phyloP scores from a whole-genome alignment of 2,329 filamentous ascomycete genomes.

The Phyllosticta citribraziliensis region DNA sequence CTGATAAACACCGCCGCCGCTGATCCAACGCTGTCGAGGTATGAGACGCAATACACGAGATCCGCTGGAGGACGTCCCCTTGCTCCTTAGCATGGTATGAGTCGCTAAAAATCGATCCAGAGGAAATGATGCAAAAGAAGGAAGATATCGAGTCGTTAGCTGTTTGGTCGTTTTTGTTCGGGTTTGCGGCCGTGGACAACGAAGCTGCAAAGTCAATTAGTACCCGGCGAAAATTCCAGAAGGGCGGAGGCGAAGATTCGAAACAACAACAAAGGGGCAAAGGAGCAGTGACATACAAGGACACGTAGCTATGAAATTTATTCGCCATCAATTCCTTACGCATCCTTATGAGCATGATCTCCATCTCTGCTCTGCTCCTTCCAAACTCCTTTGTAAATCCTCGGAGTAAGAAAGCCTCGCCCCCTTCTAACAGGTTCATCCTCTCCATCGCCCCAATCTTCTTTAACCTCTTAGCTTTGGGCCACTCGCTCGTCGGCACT shows the following conservation, averaged over 20 bases:
- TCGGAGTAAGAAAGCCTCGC: slow-evolving; percentile 3
- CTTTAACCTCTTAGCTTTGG: slow-evolving; percentile 3
- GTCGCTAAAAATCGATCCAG: neutral
- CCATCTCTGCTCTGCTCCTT: slow-evolving; percentile 3
- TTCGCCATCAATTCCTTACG: slow-evolving; percentile 6
- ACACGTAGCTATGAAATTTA: slow-evolving; percentile 7
- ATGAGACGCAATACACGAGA: neutral
- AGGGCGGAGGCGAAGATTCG: no score
- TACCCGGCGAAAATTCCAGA: neutral
- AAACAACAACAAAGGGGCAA: neutral
- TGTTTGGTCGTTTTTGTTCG: neutral
- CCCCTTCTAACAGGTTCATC: slow-evolving; percentile 4
- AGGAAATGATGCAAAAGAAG: neutral
- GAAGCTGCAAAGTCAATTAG: neutral
- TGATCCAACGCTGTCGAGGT: no score
- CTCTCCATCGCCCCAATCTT: slow-evolving; percentile 5
- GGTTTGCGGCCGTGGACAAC: neutral
- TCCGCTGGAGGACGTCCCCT: neutral
- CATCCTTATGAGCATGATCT: slow-evolving; percentile 5
- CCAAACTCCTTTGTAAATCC: slow-evolving; percentile 7
- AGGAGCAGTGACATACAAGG: neutral
- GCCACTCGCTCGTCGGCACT: slow-evolving; percentile 4
- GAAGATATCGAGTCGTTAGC: neutral
- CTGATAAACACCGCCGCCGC: no score
- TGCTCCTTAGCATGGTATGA: neutral